Conservation (phyloP, 192 early-diverging fungal species). For the Podila horticola region DNA sequence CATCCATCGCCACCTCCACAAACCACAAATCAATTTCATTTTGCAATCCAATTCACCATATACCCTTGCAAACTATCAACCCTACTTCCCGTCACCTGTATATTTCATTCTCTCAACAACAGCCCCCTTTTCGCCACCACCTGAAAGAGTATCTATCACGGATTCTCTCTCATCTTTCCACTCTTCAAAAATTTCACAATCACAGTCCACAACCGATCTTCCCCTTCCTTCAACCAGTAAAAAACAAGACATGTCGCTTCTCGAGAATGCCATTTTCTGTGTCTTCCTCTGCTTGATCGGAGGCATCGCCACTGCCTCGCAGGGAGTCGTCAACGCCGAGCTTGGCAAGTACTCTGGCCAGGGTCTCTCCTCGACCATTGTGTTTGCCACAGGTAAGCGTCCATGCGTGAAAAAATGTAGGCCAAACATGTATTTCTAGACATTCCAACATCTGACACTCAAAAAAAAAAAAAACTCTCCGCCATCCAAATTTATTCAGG, state of each 20-base stretch:
- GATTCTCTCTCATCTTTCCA: not conserved
- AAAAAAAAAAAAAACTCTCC: not conserved
- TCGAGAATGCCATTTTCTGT: slow-evolving; percentile 47
- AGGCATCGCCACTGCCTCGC: slow-evolving; percentile 45
- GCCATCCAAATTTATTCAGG: slow-evolving; percentile 9
- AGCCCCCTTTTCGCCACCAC: too few species aligned
- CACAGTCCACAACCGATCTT: slow-evolving; percentile 26
- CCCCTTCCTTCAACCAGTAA: slow-evolving; percentile 22
- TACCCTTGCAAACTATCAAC: too few species aligned
- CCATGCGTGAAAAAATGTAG: not conserved
- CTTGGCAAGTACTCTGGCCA: slow-evolving; percentile 39
- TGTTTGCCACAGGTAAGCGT: slow-evolving; percentile 18
- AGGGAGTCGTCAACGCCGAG: slow-evolving; percentile 39
- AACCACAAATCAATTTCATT: slow-evolving; percentile 23
- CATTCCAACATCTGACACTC: not conserved
- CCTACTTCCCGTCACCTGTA: too few species aligned
- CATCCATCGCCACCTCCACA: slow-evolving; percentile 2
- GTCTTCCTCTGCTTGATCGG: slow-evolving; percentile 38
- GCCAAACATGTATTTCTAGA: not conserved
- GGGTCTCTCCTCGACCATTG: slow-evolving; percentile 43
- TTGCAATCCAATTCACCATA: slow-evolving; percentile 17
- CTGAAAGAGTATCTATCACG: too few species aligned
- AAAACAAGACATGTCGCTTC: slow-evolving; percentile 30
- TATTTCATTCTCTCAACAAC: too few species aligned
- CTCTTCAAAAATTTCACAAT: slow-evolving; percentile 7